These are phyloP conservation scores for Mycena epipterygia DNA, from an alignment of 768 basidiomycete species.

Conservation along the genomic window DNA sequence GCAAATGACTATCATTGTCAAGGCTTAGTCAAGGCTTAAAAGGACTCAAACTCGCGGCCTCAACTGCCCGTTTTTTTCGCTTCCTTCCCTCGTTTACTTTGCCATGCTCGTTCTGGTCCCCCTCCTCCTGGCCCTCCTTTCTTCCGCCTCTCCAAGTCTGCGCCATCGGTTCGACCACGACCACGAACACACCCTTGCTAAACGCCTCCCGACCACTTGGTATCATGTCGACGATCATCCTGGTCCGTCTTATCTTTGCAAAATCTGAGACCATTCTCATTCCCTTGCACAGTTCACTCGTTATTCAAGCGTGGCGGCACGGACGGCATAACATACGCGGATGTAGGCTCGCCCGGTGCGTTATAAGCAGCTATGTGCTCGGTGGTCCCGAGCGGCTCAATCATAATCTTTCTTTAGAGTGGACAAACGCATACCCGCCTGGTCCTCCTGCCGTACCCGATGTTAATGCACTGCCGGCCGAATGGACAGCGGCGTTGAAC, in stretches of 20 bases:
- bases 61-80: neutral
- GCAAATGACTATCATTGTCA: no score
- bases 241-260: neutral
- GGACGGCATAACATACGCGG: constrained; percentile 46
- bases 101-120: neutral
- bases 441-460: neutral
- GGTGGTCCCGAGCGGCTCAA: neutral
- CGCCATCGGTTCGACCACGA: neutral
- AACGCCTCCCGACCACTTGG: constrained; percentile 51
- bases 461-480: constrained; percentile 2
- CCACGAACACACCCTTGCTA: constrained; percentile 17
- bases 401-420: neutral
- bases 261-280: neutral
- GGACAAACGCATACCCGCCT: constrained; percentile 2
- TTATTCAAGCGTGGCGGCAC: constrained; percentile 58
- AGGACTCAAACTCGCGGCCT: no score
- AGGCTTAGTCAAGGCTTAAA: no score
- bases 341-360: constrained; percentile 24
- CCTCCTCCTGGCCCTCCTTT: neutral
- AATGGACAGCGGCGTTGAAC: constrained; percentile 57
- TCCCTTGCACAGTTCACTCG: constrained; percentile 72
- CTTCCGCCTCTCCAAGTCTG: neutral
- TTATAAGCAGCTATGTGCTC: neutral
- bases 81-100: neutral
- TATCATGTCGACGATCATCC: constrained; percentile 67